phyloP scores from a whole-genome alignment of 257 asterid species.

The Scutellaria galericulata region DNA sequence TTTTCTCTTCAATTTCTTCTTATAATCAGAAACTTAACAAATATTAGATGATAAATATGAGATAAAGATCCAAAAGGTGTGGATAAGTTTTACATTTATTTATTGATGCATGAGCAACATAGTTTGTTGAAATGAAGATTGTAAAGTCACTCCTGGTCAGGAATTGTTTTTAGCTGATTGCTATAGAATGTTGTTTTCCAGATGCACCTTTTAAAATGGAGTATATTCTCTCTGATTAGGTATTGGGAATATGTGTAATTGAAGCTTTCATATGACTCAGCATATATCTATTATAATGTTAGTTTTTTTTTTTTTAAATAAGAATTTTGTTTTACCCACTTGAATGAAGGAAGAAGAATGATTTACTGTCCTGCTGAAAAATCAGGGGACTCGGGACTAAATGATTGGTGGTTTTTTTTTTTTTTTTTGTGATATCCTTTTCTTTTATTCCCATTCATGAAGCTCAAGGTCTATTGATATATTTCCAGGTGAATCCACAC shows the following conservation, averaged over 20 bases:
- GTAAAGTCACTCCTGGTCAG: background rate
- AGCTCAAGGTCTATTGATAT: slow-evolving; percentile 38
- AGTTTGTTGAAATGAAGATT: background rate
- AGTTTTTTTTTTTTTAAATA: background rate
- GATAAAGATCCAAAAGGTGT: background rate
- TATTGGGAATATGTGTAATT: background rate
- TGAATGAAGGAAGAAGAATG: slow-evolving; percentile 9
- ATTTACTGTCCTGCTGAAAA: slow-evolving; percentile 9
- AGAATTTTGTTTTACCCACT: background rate
- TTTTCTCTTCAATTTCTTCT: background rate
- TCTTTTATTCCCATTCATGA: slow-evolving; percentile 28
- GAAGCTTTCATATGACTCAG: slow-evolving; percentile 5
- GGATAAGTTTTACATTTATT: slow-evolving; percentile 20
- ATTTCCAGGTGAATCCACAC: slow-evolving; percentile 91
- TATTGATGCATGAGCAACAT: slow-evolving; percentile 10
- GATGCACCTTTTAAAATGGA: background rate
- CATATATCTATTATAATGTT: background rate
- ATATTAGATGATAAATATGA: background rate
- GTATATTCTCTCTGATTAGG: background rate
- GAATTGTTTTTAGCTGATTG: background rate
- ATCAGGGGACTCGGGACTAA: slow-evolving; percentile 3
- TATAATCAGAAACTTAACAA: background rate
- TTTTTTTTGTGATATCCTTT: background rate
- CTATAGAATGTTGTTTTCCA: background rate
- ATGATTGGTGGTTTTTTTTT: slow-evolving; percentile 25